Evolutionary conservation across 2,329 filamentous ascomycete species (phyloP).

Genomic region (Pestalotiopsis sp.): DNA sequence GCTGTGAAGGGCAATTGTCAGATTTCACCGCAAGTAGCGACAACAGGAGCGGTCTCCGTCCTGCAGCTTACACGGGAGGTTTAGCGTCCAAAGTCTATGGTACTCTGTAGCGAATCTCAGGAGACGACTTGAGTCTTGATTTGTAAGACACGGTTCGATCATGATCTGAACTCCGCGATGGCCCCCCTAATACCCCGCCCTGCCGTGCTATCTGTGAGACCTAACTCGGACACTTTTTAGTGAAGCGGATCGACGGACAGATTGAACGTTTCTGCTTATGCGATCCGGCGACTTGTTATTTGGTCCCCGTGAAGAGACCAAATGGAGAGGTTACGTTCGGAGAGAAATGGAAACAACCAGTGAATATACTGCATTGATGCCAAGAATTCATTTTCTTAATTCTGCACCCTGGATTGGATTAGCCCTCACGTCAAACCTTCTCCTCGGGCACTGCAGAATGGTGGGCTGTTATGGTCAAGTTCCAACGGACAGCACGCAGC

Average conservation of each 20-base stretch:
- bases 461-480: neutral
- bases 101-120: neutral
- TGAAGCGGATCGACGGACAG: neutral
- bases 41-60: neutral
- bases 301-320: too few species aligned
- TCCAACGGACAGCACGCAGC: neutral
- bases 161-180: neutral
- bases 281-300: too few species aligned
- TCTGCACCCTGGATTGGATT: too few species aligned
- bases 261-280: too few species aligned
- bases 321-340: too few species aligned
- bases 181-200: neutral
- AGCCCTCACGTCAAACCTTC: too few species aligned
- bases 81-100: neutral
- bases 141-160: neutral
- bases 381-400: too few species aligned
- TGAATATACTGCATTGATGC: too few species aligned
- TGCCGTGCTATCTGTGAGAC: neutral
- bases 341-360: too few species aligned
- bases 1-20: slow-evolving; percentile 13
- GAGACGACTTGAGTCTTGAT: neutral
- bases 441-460: neutral
- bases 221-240: neutral
- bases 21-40: neutral
- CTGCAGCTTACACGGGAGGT: neutral